These are phyloP conservation scores for Thielaviopsis cerberus DNA, from an alignment of 2,329 filamentous ascomycete species.

Conservation along the genomic window DNA sequence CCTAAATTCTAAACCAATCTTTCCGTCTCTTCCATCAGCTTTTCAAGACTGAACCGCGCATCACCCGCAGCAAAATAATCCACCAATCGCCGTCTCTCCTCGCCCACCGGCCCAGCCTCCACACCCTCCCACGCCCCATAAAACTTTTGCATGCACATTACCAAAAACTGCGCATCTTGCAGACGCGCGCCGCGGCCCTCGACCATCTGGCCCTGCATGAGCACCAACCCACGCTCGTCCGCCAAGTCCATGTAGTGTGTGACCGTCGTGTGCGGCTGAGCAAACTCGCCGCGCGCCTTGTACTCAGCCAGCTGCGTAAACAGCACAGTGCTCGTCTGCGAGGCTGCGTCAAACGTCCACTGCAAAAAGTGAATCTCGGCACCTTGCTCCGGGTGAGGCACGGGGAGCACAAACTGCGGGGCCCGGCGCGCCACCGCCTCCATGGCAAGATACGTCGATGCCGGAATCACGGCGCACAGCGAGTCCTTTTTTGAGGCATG, in stretches of 20 bases:
- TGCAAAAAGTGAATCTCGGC: constrained; percentile 93
- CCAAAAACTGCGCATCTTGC: constrained; percentile 71
- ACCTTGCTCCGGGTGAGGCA: constrained; percentile 48
- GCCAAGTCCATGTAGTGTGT: constrained; percentile 78
- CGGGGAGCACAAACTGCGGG: constrained; percentile 79
- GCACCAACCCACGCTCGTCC: constrained; percentile 54
- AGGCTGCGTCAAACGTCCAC: constrained; percentile 67
- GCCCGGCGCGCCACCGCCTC: constrained; percentile 50
- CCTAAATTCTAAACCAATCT: constrained; percentile 36
- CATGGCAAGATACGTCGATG: constrained; percentile 55
- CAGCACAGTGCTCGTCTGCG: constrained; percentile 53
- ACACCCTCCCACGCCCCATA: constrained; percentile 49
- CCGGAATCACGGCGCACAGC: constrained; percentile 68
- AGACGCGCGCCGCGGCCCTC: constrained; percentile 58
- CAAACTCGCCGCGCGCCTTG: constrained; percentile 76
- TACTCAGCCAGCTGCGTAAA: constrained; percentile 91
- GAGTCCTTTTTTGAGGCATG: constrained; percentile 55
- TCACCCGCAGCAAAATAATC: constrained; percentile 72
- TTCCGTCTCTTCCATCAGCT: constrained; percentile 76
- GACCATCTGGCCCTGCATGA: constrained; percentile 69
- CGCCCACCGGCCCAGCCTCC: constrained; percentile 20
- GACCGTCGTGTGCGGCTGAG: constrained; percentile 78
- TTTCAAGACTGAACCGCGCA: constrained; percentile 60
- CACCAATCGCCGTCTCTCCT: constrained; percentile 50
- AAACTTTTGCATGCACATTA: constrained; percentile 88